Percentiles rank a stretch among this genome's conserved stretches.
Evolutionary conservation across 1,139 yeast genomes (phyloP).

Genomic region (Hanseniaspora sp.): DNA sequence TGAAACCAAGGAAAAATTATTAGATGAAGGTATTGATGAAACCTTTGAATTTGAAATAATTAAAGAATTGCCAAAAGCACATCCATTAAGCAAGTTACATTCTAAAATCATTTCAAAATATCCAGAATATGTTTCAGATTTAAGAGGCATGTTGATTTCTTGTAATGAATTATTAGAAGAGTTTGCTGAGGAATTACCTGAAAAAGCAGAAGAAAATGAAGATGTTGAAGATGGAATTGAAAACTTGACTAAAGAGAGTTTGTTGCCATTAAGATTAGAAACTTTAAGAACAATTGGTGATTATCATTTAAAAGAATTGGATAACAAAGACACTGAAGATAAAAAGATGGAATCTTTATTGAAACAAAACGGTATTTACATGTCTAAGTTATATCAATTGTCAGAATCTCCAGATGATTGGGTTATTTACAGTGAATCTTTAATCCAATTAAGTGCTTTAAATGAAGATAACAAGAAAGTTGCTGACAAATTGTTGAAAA

Average conservation of each 20-base stretch:
- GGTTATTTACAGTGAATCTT: conserved; percentile 77
- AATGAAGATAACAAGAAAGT: conserved; percentile 51
- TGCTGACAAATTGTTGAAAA: conserved; percentile 51
- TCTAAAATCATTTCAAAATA: conserved; percentile 1
- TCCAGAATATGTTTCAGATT: neutral
- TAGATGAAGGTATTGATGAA: conserved; percentile 14
- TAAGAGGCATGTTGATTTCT: conserved; percentile 9
- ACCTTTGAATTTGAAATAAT: conserved; percentile 7
- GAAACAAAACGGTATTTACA: conserved; percentile 12
- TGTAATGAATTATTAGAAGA: conserved; percentile 4
- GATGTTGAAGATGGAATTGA: conserved; percentile 20
- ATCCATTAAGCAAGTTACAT: conserved; percentile 4
- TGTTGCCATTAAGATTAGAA: conserved; percentile 10
- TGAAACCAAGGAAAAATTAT: conserved; percentile 9
- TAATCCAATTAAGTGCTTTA: conserved; percentile 66
- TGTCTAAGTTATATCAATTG: conserved; percentile 13
- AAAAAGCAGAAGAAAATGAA: conserved; percentile 25
- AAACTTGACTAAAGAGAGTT: conserved; percentile 3
- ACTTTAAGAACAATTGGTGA: conserved; percentile 19
- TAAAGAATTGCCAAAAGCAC: conserved; percentile 6
- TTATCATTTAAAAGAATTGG: conserved; percentile 19
- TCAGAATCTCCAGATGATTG: conserved; percentile 48
- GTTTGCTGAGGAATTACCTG: neutral
- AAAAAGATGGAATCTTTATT: conserved; percentile 41
- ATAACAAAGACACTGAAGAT: conserved; percentile 34